These are phyloP conservation scores for Lactarius pseudohatsudake DNA, from an alignment of 768 basidiomycete species.

Conservation along the genomic window DNA sequence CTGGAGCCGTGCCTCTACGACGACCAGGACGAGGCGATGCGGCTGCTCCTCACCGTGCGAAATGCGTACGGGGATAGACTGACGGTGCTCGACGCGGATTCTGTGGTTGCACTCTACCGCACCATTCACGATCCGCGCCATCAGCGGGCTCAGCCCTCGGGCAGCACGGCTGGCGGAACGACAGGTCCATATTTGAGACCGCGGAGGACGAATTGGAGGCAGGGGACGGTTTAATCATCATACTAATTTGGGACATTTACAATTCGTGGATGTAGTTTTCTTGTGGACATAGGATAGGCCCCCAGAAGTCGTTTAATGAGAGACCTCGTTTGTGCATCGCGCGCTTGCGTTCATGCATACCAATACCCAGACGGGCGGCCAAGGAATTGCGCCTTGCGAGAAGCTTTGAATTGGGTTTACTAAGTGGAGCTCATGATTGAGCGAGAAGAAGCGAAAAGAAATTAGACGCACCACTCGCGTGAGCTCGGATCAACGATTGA, in stretches of 20 bases:
- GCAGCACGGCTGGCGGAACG: not conserved
- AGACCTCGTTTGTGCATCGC: conserved; percentile 8
- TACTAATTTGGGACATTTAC: not conserved
- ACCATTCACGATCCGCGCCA: conserved; percentile 7
- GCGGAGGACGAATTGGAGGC: not conserved
- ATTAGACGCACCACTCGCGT: not conserved
- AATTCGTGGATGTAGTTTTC: not conserved
- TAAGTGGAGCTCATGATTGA: not conserved
- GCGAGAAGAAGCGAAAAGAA: not conserved
- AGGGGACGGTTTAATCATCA: not conserved
- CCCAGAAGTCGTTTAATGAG: conserved; percentile 5
- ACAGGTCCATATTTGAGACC: not conserved
- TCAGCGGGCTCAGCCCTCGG: not conserved
- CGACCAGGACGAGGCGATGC: not conserved
- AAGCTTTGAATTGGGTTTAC: conserved; percentile 3
- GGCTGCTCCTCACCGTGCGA: conserved; percentile 3
- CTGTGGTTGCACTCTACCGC: not conserved
- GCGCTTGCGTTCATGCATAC: conserved; percentile 18
- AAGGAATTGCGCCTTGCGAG: not conserved
- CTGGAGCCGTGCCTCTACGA: conserved; percentile 5
- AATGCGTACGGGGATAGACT: not conserved
- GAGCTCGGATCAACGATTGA: not conserved
- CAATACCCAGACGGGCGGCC: not conserved
- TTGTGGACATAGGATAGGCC: not conserved
- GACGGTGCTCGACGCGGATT: conserved; percentile 7